These are phyloP conservation scores for Calonectria multiphialidica DNA, from an alignment of 2,329 filamentous ascomycete species.

Conservation along the genomic window DNA sequence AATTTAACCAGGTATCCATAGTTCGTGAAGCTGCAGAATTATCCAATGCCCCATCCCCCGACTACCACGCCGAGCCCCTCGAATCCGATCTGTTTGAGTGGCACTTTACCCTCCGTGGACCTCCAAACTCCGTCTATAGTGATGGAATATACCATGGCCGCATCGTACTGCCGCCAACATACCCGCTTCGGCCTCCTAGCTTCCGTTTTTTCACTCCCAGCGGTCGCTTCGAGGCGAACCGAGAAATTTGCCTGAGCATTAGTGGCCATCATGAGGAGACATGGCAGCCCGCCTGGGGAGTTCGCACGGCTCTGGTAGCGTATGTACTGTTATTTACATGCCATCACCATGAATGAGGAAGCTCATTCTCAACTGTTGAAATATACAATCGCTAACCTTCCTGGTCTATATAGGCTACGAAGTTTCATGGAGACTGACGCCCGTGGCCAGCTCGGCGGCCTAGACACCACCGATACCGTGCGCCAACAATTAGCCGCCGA, in stretches of 20 bases:
- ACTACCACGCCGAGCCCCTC: slow-evolving; percentile 87
- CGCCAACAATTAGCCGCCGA: slow-evolving; percentile 77
- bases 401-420: slow-evolving; percentile 63
- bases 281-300: slow-evolving; percentile 98
- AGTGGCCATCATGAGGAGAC: slow-evolving; percentile 97
- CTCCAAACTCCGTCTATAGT: slow-evolving; percentile 83
- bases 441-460: slow-evolving; percentile 88
- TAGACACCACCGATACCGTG: slow-evolving; percentile 79
- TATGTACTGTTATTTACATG: slow-evolving; percentile 58
- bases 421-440: slow-evolving; percentile 95
- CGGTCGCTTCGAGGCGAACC: slow-evolving; percentile 94
- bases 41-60: slow-evolving; percentile 80
- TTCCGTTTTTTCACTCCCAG: slow-evolving; percentile 95
- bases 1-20: slow-evolving; percentile 46
- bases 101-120: slow-evolving; percentile 97
- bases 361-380: not conserved
- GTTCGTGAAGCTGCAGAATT: slow-evolving; percentile 94
- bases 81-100: slow-evolving; percentile 96
- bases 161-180: slow-evolving; percentile 89
- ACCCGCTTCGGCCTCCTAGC: slow-evolving; percentile 91
- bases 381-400: slow-evolving; percentile 9
- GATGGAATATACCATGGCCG: slow-evolving; percentile 94
- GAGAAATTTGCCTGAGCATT: slow-evolving; percentile 96
- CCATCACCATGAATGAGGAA: too few relatives aligned
- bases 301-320: slow-evolving; percentile 86